These are phyloP conservation scores for Cercophora samala DNA, from an alignment of 495 filamentous ascomycete species.

Conservation along the genomic window DNA sequence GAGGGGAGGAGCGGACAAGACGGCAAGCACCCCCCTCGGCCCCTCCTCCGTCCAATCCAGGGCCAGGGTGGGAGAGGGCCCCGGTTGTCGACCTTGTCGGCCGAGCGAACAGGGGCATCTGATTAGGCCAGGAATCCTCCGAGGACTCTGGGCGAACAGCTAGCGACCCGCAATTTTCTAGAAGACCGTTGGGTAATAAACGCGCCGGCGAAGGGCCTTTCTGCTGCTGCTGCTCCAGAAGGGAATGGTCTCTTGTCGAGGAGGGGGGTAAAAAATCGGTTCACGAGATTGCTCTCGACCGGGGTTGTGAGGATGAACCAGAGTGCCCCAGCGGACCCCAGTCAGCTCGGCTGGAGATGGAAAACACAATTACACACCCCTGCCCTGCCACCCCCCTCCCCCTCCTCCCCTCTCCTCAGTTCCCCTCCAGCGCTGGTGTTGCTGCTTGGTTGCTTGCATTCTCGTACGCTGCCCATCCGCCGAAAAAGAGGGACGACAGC, in stretches of 20 bases:
- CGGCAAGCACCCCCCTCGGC: slow-evolving; percentile 23
- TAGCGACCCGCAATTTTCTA: slow-evolving; percentile 44
- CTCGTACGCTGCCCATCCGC: slow-evolving; percentile 11
- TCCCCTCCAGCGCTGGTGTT: slow-evolving; percentile 6
- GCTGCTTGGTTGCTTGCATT: background rate
- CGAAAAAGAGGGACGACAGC: slow-evolving; percentile 13
- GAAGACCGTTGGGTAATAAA: slow-evolving; percentile 48
- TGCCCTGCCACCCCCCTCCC: slow-evolving; percentile 11
- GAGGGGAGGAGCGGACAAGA: slow-evolving; percentile 17
- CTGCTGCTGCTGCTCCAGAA: slow-evolving; percentile 28
- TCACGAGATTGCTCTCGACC: slow-evolving; percentile 39
- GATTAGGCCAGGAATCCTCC: slow-evolving; percentile 50
- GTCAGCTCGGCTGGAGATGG: slow-evolving; percentile 47
- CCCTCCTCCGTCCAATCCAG: slow-evolving; percentile 32
- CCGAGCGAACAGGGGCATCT: slow-evolving; percentile 34
- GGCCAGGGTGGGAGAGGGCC: slow-evolving; percentile 24
- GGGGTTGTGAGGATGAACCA: slow-evolving; percentile 22
- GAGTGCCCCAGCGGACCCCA: slow-evolving; percentile 28
- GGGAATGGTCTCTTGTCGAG: slow-evolving; percentile 33
- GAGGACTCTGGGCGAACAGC: slow-evolving; percentile 29
- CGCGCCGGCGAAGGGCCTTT: slow-evolving; percentile 37
- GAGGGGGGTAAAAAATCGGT: slow-evolving; percentile 30
- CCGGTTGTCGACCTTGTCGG: slow-evolving; percentile 26
- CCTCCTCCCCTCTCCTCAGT: slow-evolving; percentile 3
- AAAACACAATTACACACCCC: slow-evolving; percentile 29